phyloP scores from a whole-genome alignment of 495 filamentous ascomycete species.

The Penicillium nucicola region DNA sequence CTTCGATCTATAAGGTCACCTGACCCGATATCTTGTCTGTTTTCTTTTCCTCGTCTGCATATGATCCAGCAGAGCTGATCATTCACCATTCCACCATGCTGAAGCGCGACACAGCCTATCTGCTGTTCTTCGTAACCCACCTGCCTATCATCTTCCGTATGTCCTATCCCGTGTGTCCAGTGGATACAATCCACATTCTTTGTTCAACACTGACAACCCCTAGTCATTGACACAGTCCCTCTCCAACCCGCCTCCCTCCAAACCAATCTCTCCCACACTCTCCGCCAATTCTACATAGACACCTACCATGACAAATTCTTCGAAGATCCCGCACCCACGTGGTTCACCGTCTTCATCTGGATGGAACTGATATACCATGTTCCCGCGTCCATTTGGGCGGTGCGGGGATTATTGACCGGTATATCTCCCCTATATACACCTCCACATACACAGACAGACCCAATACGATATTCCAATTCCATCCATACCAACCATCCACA shows the following conservation, averaged over 20 bases:
- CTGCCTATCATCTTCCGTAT: conserved; percentile 66
- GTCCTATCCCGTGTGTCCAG: conserved; percentile 14
- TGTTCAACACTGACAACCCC: too few species aligned
- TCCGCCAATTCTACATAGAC: conserved; percentile 62
- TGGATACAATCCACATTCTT: conserved; percentile 2
- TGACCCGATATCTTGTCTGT: neutral
- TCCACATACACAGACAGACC: too few species aligned
- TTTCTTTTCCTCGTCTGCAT: neutral
- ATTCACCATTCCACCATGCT: conserved; percentile 19
- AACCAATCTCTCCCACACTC: conserved; percentile 41
- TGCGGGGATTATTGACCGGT: conserved; percentile 51
- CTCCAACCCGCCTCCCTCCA: conserved; percentile 58
- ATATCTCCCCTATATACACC: conserved; percentile 15
- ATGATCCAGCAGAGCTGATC: conserved; percentile 1
- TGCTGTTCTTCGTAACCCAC: conserved; percentile 66
- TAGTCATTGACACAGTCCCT: conserved; percentile 64
- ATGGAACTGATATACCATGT: conserved; percentile 68
- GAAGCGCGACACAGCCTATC: conserved; percentile 59
- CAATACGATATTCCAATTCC: too few species aligned
- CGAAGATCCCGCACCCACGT: conserved; percentile 55
- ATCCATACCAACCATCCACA: too few species aligned
- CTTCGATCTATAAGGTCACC: too few species aligned
- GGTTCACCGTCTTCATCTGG: conserved; percentile 67
- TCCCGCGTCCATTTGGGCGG: conserved; percentile 65
- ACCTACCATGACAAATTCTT: conserved; percentile 79